A percentile compares a stretch with the other conserved stretches of the same genome.
Evolutionary conservation across 2,329 filamentous ascomycete genomes (phyloP).

Genomic region (Clonostachys sp.): DNA sequence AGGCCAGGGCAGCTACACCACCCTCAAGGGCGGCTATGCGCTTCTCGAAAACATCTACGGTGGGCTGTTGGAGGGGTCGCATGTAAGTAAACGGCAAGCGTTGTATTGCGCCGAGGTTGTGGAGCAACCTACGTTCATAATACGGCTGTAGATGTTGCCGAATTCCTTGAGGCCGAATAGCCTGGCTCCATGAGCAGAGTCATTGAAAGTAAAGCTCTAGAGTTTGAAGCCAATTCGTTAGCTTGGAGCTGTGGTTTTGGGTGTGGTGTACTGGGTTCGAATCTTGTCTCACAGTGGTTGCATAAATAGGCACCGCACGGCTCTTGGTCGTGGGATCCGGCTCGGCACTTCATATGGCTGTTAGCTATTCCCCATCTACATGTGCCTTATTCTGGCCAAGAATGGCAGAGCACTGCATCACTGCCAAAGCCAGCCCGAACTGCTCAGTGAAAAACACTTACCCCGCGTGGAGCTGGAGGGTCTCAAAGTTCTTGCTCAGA

Average conservation of each 20-base stretch:
- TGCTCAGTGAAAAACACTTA: constrained; percentile 30
- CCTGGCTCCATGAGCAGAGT: constrained; percentile 90
- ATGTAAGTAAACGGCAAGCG: background rate
- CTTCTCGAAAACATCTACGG: constrained; percentile 94
- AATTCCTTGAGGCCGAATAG: constrained; percentile 96
- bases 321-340: constrained; percentile 80
- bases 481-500: constrained; percentile 68
- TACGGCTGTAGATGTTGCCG: constrained; percentile 96
- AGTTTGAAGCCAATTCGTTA: too few species aligned
- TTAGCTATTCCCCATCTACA: too few species aligned
- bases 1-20: constrained; percentile 79
- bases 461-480: constrained; percentile 82
- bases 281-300: constrained; percentile 62
- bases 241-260: too few species aligned
- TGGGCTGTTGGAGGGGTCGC: constrained; percentile 52
- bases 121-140: constrained; percentile 71
- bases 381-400: constrained; percentile 4
- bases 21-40: constrained; percentile 93
- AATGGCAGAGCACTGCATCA: constrained; percentile 1
- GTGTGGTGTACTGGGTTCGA: constrained; percentile 5
- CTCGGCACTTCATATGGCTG: constrained; percentile 53
- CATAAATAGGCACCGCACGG: constrained; percentile 92
- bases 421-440: background rate
- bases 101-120: background rate
- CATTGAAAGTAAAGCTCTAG: constrained; percentile 88